These are phyloP conservation scores for Elongisporangium undulatum DNA, from an alignment of 352 stramenopile species.

Conservation along the genomic window DNA sequence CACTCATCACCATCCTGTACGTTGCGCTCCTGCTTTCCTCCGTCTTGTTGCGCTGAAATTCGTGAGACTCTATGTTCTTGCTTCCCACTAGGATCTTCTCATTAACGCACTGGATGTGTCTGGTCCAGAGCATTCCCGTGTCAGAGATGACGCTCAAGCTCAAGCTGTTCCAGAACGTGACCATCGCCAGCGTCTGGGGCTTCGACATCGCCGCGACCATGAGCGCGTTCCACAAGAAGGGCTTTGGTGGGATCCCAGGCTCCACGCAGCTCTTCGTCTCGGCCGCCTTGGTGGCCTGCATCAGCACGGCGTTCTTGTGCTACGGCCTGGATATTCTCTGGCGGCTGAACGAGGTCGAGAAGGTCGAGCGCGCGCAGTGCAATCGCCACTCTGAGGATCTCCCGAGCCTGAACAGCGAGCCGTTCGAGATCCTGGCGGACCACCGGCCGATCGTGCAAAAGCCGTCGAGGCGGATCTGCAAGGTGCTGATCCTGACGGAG, in stretches of 20 bases:
- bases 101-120: slow-evolving; percentile 47
- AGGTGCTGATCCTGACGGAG: not conserved
- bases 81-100: slow-evolving; percentile 30
- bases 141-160: slow-evolving; percentile 17
- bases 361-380: not conserved
- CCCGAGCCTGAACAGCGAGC: not conserved
- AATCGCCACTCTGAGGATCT: not conserved
- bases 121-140: slow-evolving; percentile 39
- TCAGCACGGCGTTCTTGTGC: slow-evolving; percentile 19
- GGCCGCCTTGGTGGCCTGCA: slow-evolving; percentile 12
- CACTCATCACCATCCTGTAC: slow-evolving; percentile 55
- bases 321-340: slow-evolving; percentile 23
- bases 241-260: slow-evolving; percentile 16
- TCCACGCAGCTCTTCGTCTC: slow-evolving; percentile 25
- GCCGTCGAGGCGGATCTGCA: not conserved
- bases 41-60: not conserved
- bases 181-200: slow-evolving; percentile 26
- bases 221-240: slow-evolving; percentile 28
- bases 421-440: not conserved
- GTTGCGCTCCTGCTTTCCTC: slow-evolving; percentile 5
- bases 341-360: slow-evolving; percentile 22
- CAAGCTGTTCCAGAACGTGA: slow-evolving; percentile 22
- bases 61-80: not conserved
- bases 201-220: slow-evolving; percentile 29
- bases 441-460: not conserved